Percentiles rank a stretch among this genome's conserved stretches.
phyloP scores from a whole-genome alignment of 345 rosid genomes.

The Firmiana major region DNA sequence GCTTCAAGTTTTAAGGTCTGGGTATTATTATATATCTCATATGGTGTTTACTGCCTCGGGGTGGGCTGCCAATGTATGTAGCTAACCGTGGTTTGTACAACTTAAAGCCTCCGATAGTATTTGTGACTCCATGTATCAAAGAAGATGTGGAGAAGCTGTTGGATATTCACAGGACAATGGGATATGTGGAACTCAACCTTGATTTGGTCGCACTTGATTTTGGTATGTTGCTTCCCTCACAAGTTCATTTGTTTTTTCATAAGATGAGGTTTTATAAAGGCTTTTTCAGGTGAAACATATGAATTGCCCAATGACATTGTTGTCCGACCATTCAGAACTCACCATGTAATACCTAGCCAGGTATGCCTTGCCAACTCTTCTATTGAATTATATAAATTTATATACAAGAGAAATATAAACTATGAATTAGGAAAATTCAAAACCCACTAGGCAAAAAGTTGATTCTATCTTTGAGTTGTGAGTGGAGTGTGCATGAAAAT shows the following conservation, averaged over 20 bases:
- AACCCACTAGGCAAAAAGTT: neutral
- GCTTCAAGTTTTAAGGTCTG: neutral
- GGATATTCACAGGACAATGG: conserved; percentile 72
- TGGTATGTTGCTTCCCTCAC: conserved; percentile 41
- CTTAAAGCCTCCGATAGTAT: conserved; percentile 83
- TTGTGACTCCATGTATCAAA: conserved; percentile 77
- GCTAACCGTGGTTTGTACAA: conserved; percentile 87
- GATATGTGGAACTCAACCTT: conserved; percentile 76
- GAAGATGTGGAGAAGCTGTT: conserved; percentile 85
- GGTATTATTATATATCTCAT: neutral
- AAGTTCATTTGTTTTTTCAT: neutral
- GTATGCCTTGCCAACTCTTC: conserved; percentile 26
- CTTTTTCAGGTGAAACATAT: conserved; percentile 77
- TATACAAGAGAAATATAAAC: neutral
- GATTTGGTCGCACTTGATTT: conserved; percentile 75
- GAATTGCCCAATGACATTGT: conserved; percentile 81
- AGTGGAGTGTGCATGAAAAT: neutral
- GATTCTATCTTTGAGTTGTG: neutral
- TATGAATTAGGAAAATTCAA: neutral
- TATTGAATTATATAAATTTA: neutral
- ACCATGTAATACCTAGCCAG: conserved; percentile 94
- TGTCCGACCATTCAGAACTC: conserved; percentile 77
- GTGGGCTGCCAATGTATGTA: conserved; percentile 87
- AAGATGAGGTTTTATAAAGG: neutral
- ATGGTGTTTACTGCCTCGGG: conserved; percentile 31